Percentiles rank a stretch among this genome's conserved stretches.
These are phyloP conservation scores for Gomphus bonarii DNA, from an alignment of 1,284 basidiomycete genomes.

Conservation along the genomic window DNA sequence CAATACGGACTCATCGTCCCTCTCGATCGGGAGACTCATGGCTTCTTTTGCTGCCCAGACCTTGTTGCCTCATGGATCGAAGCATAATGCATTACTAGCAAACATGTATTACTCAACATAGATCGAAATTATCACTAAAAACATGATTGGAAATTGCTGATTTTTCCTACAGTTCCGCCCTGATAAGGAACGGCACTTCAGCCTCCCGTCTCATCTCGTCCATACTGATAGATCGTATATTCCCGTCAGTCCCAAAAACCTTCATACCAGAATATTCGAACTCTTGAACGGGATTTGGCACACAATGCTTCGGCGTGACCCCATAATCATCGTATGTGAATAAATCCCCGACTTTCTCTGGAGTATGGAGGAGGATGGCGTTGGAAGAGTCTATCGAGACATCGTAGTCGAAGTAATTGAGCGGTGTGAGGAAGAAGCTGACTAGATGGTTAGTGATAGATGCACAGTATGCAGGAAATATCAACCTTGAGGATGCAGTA, in stretches of 20 bases:
- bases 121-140: background rate
- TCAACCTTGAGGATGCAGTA: constrained; percentile 43
- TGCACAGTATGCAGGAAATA: background rate
- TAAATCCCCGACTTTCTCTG: constrained; percentile 27
- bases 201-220: constrained; percentile 33
- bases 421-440: constrained; percentile 48
- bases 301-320: constrained; percentile 36
- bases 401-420: constrained; percentile 58
- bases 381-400: constrained; percentile 46
- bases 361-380: constrained; percentile 38
- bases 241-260: constrained; percentile 28
- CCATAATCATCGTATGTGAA: constrained; percentile 44
- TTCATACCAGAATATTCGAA: constrained; percentile 32
- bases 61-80: no score
- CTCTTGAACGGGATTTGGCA: constrained; percentile 31
- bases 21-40: no score
- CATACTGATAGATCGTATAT: constrained; percentile 21
- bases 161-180: constrained; percentile 18
- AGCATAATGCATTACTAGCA: no score
- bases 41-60: no score
- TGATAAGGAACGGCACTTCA: constrained; percentile 34
- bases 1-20: no score
- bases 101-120: no score
- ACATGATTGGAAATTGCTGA: background rate
- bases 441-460: background rate